phyloP scores from a whole-genome alignment of 129 eudicot genomes.

The Erigeron canadensis region DNA sequence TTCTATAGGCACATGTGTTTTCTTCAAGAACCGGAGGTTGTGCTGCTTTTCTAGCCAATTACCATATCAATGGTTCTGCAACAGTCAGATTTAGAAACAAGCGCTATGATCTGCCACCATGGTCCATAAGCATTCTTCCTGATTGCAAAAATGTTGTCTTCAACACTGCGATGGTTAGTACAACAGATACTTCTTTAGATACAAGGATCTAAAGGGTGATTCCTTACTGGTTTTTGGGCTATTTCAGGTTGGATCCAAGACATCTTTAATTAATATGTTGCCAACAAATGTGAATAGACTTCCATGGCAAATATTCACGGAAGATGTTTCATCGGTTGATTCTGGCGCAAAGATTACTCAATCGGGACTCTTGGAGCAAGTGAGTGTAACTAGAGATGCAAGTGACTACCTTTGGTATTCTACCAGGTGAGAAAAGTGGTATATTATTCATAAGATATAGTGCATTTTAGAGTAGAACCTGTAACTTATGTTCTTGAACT shows the following conservation, averaged over 20 bases:
- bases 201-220: conserved; percentile 2
- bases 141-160: conserved; percentile 68
- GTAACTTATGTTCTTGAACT: conserved; percentile 20
- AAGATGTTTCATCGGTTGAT: conserved; percentile 49
- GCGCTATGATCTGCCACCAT: conserved; percentile 71
- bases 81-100: conserved; percentile 53
- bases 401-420: conserved; percentile 91
- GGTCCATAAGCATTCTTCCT: conserved; percentile 95
- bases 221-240: conserved; percentile 4
- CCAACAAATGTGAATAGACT: conserved; percentile 49
- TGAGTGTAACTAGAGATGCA: conserved; percentile 78
- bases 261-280: conserved; percentile 46
- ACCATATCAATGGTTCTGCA: conserved; percentile 52
- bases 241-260: conserved; percentile 51
- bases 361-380: conserved; percentile 70
- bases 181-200: conserved; percentile 1
- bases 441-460: not conserved
- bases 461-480: not conserved
- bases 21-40: conserved; percentile 59
- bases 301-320: conserved; percentile 68
- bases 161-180: conserved; percentile 68
- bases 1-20: conserved; percentile 68
- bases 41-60: conserved; percentile 83
- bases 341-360: conserved; percentile 51
- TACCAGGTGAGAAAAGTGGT: conserved; percentile 53